Evolutionary conservation across 176 grass and related monocot species (phyloP).

Genomic region (Raddia distichophylla): DNA sequence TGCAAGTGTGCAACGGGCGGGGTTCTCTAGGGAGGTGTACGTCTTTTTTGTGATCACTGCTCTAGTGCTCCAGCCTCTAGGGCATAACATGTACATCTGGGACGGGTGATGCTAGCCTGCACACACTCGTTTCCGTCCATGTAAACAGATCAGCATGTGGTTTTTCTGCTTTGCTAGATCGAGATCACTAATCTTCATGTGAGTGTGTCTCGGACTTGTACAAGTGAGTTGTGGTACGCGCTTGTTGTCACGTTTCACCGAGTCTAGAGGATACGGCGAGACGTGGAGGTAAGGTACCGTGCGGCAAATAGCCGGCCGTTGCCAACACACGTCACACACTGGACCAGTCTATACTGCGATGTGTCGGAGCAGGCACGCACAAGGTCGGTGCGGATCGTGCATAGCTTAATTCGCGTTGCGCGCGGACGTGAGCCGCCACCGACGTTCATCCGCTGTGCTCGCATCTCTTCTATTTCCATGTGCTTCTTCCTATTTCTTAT

Average conservation of each 20-base stretch:
- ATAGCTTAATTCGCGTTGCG: too few relatives aligned
- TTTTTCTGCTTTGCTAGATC: too few relatives aligned
- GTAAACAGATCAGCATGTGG: neutral
- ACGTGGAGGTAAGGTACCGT: neutral
- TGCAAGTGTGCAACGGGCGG: constrained; percentile 2
- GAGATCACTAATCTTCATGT: too few relatives aligned
- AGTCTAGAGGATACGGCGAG: neutral
- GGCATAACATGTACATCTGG: neutral
- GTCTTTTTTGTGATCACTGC: constrained; percentile 18
- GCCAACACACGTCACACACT: neutral
- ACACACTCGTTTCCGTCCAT: neutral
- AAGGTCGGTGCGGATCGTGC: constrained; percentile 1
- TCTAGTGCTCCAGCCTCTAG: neutral
- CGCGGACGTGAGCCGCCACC: too few relatives aligned
- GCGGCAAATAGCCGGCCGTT: neutral
- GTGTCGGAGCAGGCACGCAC: neutral
- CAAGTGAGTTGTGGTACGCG: too few relatives aligned
- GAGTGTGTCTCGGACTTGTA: too few relatives aligned
- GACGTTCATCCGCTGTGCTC: too few relatives aligned
- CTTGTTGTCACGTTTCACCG: neutral
- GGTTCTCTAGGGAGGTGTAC: constrained; percentile 17
- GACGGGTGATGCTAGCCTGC: neutral
- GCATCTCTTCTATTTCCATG: too few relatives aligned
- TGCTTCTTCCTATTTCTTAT: too few relatives aligned
- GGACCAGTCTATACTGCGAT: neutral